Evolutionary conservation across 2,329 filamentous ascomycete genomes (phyloP).

Genomic region (Fusarium nisikadoi): DNA sequence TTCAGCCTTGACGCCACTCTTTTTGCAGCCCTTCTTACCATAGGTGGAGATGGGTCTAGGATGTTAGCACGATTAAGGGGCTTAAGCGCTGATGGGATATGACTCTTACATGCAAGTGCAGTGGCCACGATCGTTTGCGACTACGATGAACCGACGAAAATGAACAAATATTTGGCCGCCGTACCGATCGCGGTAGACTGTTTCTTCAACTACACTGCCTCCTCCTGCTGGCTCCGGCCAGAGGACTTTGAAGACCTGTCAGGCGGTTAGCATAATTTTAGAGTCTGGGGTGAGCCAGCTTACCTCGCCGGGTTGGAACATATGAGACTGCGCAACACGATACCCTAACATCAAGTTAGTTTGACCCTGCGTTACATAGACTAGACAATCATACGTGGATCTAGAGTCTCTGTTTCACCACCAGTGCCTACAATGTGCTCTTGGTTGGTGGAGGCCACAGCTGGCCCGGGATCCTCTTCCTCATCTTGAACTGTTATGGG

Average conservation of each 20-base stretch:
- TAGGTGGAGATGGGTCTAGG: constrained; percentile 67
- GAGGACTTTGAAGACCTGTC: constrained; percentile 64
- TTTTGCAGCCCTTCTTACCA: constrained; percentile 61
- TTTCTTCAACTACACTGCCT: constrained; percentile 49
- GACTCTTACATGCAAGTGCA: constrained; percentile 65
- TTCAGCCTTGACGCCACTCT: constrained; percentile 61
- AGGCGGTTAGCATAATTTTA: background rate
- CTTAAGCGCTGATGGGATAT: background rate
- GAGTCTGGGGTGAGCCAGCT: background rate
- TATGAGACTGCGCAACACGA: constrained; percentile 50
- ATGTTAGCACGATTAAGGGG: constrained; percentile 14
- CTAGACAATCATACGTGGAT: constrained; percentile 49
- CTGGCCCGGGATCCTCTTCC: constrained; percentile 43
- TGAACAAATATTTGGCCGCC: constrained; percentile 58
- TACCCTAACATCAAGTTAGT: constrained; percentile 51
- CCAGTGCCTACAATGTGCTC: constrained; percentile 33
- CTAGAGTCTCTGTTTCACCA: constrained; percentile 44
- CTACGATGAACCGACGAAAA: constrained; percentile 65
- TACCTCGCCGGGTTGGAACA: constrained; percentile 56
- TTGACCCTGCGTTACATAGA: background rate
- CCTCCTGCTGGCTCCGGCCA: constrained; percentile 64
- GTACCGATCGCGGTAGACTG: constrained; percentile 49
- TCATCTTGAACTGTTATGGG: constrained; percentile 14
- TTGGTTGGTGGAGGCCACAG: constrained; percentile 27
- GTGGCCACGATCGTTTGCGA: constrained; percentile 62